Evolutionary conservation across 768 basidiomycete genomes (phyloP).

Genomic region (Collybiopsis luxurians): DNA sequence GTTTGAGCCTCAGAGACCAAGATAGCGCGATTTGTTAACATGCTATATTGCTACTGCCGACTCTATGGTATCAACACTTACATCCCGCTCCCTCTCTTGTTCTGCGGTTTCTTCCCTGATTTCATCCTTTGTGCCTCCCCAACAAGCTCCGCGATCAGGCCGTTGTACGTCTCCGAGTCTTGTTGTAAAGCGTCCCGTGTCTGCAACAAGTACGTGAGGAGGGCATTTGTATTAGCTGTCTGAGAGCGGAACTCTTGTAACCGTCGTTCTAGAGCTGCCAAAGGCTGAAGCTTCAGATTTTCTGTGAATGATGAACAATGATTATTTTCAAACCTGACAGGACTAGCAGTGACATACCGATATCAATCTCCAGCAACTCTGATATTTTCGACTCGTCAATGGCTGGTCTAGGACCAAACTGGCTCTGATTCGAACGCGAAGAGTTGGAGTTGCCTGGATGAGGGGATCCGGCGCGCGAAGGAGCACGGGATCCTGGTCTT

Average conservation of each 20-base stretch:
- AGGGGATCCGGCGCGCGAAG: slow-evolving; percentile 8
- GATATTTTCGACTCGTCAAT: slow-evolving; percentile 66
- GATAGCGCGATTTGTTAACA: too few relatives aligned
- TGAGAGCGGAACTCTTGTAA: slow-evolving; percentile 67
- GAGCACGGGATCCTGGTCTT: slow-evolving; percentile 42
- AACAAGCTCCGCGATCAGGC: slow-evolving; percentile 88
- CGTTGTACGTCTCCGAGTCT: slow-evolving; percentile 87
- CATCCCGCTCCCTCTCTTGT: slow-evolving; percentile 49
- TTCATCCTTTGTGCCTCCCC: slow-evolving; percentile 86
- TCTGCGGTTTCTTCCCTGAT: slow-evolving; percentile 52
- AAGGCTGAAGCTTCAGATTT: slow-evolving; percentile 66
- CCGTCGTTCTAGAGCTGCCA: slow-evolving; percentile 61
- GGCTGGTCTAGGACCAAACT: slow-evolving; percentile 74
- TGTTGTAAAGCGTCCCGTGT: slow-evolving; percentile 79
- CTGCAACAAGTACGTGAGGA: slow-evolving; percentile 82
- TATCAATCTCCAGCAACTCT: slow-evolving; percentile 59
- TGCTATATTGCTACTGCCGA: too few relatives aligned
- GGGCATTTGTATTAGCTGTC: slow-evolving; percentile 70
- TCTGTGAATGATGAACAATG: slow-evolving; percentile 40
- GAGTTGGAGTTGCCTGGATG: slow-evolving; percentile 39
- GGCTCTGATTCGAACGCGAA: slow-evolving; percentile 29
- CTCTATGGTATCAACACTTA: slow-evolving; percentile 4
- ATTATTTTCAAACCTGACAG: not conserved
- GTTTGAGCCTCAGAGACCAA: too few relatives aligned
- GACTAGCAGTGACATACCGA: slow-evolving; percentile 45